Evolutionary conservation across 202 grass and related monocot genomes (phyloP), one percentile per base, ranked within the genome.

Genomic region (Schoenoplectus tabernaemontani): DNA sequence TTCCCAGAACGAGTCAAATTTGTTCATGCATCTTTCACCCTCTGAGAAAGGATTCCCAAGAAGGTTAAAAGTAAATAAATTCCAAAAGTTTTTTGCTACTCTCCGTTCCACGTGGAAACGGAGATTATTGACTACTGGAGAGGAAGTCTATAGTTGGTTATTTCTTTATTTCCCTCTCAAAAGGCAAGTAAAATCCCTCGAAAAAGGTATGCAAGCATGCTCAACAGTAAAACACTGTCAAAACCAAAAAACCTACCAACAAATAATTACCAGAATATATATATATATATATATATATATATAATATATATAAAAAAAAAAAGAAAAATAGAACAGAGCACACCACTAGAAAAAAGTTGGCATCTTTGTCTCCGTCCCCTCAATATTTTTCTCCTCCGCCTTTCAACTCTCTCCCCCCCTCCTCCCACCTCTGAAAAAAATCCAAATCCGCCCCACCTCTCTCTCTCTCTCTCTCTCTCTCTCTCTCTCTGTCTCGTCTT

Each of bases 361-460:
- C 64, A 70, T 73, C 66, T 59, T 38, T 41, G 85, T 82, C 90
- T 90, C n/a, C 83, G 86, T 84, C 81, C 34, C 82, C 51, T 48
- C 60, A 47, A 37, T 63, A 77, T 78, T 51, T 82, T 68, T 43
- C 64, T 57, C 34, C 44, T 66, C 43, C 37, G 28, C 67, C 81
- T 59, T 60, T 77, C 57, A 41, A 56, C 53, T 47, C 24, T 63
- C 51, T n/a, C 64, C 19, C 33, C 32, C 42, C 42, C 66, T 79
- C 67, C 81, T 77, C 51, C n/a, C n/a, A 62, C 37, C 78, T 67
- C 59, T 43, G 26, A n/a, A 33, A 74, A 30, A 46, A 76, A 68
- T 57, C 19, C 59, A 51, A 64, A 69, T 47, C 17, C 74, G 9
- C n/a, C 12, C 59, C 24, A 23, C 59, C 81, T 7, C 28, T 81